Evolutionary conservation across 257 asterid genomes (phyloP), one percentile per base, ranked within the genome.

Genomic region (Solanum microdontum): DNA sequence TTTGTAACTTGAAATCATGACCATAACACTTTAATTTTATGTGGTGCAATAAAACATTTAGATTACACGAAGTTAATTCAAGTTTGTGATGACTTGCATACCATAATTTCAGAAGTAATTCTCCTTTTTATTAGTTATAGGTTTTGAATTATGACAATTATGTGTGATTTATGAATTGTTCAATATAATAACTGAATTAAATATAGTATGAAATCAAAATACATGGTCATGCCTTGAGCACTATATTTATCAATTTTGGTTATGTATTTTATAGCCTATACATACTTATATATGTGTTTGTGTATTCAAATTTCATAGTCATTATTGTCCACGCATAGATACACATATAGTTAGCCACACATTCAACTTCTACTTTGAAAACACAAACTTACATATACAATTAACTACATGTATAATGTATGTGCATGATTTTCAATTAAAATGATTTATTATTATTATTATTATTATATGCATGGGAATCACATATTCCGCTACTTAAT

Each of bases 171-270:
- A 51, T 51, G 62, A 51, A 1, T 51, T 17, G 62, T 17, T 51
- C 0, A 51, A 2, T 51, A n/a, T n/a, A n/a, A n/a, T n/a, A n/a
- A n/a, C n/a, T n/a, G n/a, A n/a, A n/a, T n/a, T n/a, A n/a, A n/a
- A n/a, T n/a, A n/a, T n/a, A 17, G n/a, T 51, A 17, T 51, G 3
- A 51, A 17, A 17, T 51, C n/a, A 51, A 51, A 0, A 17, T 51
- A 6, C 62, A 51, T 51, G 17, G 0, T 51, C 23, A 51, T 17
- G 3, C 0, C 62, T 15, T 51, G 62, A 0, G 23, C 0, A 0
- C 8, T 15, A 15, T 51, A 17, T 51, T 7, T 51, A 17, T 51
- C 9, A 51, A 51, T 55, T 19, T 55, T 55, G 11, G 0, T 0
- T 23, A 23, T 19, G 69, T 60, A 60, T 60, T 9, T 60, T 60